Percentiles rank a stretch among this genome's conserved stretches.
Evolutionary conservation across 2,329 filamentous ascomycete species (phyloP).

Genomic region (Penicillium sp.): DNA sequence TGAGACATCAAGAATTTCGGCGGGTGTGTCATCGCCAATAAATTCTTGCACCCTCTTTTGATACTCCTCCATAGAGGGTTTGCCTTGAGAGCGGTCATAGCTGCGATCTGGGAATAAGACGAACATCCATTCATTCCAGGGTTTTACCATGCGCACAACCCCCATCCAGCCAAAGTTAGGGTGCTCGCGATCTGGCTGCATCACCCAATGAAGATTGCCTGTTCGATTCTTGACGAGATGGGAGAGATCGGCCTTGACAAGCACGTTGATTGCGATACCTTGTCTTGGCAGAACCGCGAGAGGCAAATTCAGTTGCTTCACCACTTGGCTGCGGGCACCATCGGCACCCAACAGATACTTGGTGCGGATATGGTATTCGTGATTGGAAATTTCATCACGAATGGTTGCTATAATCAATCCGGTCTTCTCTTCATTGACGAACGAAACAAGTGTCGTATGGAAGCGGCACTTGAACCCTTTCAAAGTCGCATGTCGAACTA

Average conservation of each 20-base stretch:
- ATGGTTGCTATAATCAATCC: constrained; percentile 33
- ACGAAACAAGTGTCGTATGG: constrained; percentile 42
- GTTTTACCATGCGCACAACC: constrained; percentile 61
- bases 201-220: constrained; percentile 62
- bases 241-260: constrained; percentile 52
- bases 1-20: constrained; percentile 55
- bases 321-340: constrained; percentile 10
- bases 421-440: constrained; percentile 26
- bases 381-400: constrained; percentile 38
- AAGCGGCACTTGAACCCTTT: constrained; percentile 48
- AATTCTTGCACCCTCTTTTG: constrained; percentile 48
- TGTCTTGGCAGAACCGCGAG: constrained; percentile 48
- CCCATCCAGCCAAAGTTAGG: constrained; percentile 53
- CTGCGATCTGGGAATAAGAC: constrained; percentile 50
- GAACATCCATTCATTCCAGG: constrained; percentile 64
- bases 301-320: constrained; percentile 50
- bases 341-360: constrained; percentile 27
- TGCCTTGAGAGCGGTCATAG: constrained; percentile 31
- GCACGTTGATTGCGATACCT: constrained; percentile 52
- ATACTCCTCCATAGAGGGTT: constrained; percentile 52
- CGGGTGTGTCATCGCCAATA: constrained; percentile 56
- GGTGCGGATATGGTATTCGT: constrained; percentile 49
- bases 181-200: constrained; percentile 55
- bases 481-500: constrained; percentile 44
- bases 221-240: constrained; percentile 41